A percentile compares a stretch with the other conserved stretches of the same genome.
Conservation (phyloP, 2,329 filamentous ascomycete species). For the Aspergillus sp. region DNA sequence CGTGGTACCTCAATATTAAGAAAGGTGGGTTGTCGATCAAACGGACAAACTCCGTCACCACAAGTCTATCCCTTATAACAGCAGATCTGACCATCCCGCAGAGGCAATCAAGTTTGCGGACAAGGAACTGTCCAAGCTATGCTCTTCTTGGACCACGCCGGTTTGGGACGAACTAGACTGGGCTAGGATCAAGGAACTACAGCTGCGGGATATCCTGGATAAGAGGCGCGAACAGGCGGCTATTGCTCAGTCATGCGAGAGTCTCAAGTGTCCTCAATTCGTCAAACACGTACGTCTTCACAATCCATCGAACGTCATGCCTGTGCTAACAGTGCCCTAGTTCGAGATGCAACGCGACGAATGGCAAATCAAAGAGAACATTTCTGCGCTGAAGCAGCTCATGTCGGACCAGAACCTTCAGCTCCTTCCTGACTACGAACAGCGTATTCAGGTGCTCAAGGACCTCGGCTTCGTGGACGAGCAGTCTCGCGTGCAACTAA, state of each 20-base stretch:
- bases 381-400: constrained; percentile 80
- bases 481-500: constrained; percentile 84
- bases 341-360: constrained; percentile 96
- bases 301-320: background rate
- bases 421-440: constrained; percentile 93
- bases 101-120: constrained; percentile 65
- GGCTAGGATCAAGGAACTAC: constrained; percentile 78
- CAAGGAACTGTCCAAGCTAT: constrained; percentile 70
- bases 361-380: constrained; percentile 94
- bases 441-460: constrained; percentile 87
- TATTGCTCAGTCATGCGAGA: constrained; percentile 67
- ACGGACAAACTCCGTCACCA: too few species aligned
- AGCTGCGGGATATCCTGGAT: constrained; percentile 77
- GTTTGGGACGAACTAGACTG: constrained; percentile 87
- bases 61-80: background rate
- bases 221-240: constrained; percentile 68
- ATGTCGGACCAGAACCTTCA: constrained; percentile 97
- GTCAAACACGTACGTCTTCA: constrained; percentile 77
- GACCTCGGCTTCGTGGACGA: constrained; percentile 92
- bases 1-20: constrained; percentile 54
- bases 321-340: constrained; percentile 50
- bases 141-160: constrained; percentile 72
- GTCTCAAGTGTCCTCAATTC: constrained; percentile 75
- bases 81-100: constrained; percentile 32
- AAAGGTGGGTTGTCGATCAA: constrained; percentile 45